These are phyloP conservation scores for Agrocybe praecox DNA, from an alignment of 768 basidiomycete genomes.

Conservation along the genomic window DNA sequence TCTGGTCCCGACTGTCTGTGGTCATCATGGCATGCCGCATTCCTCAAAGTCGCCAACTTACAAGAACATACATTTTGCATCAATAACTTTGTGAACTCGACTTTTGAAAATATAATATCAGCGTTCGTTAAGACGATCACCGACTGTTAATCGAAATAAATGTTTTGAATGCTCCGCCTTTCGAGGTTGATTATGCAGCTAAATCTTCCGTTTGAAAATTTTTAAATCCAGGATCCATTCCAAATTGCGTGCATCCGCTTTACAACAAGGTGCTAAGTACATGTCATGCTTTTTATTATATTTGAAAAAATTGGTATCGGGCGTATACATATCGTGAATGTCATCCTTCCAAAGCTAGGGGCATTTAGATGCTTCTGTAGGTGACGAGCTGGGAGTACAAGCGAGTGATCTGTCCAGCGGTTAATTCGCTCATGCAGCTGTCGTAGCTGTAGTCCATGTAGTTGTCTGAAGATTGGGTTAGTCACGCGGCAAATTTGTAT, in stretches of 20 bases:
- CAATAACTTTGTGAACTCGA: too few species aligned
- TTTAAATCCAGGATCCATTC: not conserved
- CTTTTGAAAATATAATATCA: too few species aligned
- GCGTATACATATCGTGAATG: not conserved
- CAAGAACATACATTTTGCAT: too few species aligned
- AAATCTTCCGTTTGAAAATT: too few species aligned
- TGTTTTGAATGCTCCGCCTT: too few species aligned
- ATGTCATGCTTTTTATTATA: not conserved
- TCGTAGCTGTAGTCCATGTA: constrained; percentile 59
- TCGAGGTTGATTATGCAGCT: too few species aligned
- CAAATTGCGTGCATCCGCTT: not conserved
- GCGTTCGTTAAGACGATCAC: too few species aligned
- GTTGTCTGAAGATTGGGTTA: constrained; percentile 38
- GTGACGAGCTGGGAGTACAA: constrained; percentile 42
- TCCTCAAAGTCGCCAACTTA: too few species aligned
- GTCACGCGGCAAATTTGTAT: too few species aligned
- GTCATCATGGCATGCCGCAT: too few species aligned
- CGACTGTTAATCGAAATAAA: too few species aligned
- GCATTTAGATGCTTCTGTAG: constrained; percentile 39
- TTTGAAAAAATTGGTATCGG: not conserved
- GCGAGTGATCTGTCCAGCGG: constrained; percentile 45
- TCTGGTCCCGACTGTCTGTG: too few species aligned
- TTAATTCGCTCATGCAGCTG: constrained; percentile 52
- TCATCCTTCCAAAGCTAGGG: not conserved
- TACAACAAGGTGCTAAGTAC: not conserved